Base-by-base conservation (phyloP, 2,329 filamentous ascomycete genomes). In the Cordyceps farinosa region DNA sequence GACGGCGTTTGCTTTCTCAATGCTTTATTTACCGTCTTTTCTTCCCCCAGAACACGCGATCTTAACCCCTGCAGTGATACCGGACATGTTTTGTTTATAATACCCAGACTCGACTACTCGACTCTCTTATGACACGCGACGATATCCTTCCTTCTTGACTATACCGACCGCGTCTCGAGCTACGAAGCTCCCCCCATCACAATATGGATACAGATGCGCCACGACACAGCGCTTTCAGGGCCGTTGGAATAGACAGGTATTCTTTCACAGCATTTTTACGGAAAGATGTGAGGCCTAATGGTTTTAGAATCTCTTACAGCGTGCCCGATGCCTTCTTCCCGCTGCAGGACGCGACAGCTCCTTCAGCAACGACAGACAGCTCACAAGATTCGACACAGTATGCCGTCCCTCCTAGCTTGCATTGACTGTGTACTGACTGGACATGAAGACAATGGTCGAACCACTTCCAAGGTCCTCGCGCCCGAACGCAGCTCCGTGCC, bases 401-500 rank as follows among this genome's bases (percentile, higher is more conserved):
- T 38, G 60, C 38, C n/a, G 2, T 5, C 27, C 34, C 8, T 8
- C 5, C 3, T 34, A 9, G 29, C 17, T 34, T 13, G 5, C 5
- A 42, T 34, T 29, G 11, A 32, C 36, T 22, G 29, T 32, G 5
- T 22, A 30, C 53, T 63, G 53, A 63, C n/a, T 2, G 3, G 10
- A 5, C 13, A 8, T 36, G 50, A 45, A 74, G 72, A 34, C 67
- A 58, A 48, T 73, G 73, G 67, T 65, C 50, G 10, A 66, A 66
- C 8, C 50, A 54, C 32, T 58, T 74, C 17, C 58, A 62, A 22
- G 65, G 66, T 8, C 69, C 69, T 5, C 55, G 54, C n/a, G 56
- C 67, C 5, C 64, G 63, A 5, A 67, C 61, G 30, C 69, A 69
- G 45, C 67, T 64, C 27, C 73, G 70, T 34, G 73, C 73, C 11